phyloP scores from a whole-genome alignment of 208 protist species.

The Crithidia sp. region DNA sequence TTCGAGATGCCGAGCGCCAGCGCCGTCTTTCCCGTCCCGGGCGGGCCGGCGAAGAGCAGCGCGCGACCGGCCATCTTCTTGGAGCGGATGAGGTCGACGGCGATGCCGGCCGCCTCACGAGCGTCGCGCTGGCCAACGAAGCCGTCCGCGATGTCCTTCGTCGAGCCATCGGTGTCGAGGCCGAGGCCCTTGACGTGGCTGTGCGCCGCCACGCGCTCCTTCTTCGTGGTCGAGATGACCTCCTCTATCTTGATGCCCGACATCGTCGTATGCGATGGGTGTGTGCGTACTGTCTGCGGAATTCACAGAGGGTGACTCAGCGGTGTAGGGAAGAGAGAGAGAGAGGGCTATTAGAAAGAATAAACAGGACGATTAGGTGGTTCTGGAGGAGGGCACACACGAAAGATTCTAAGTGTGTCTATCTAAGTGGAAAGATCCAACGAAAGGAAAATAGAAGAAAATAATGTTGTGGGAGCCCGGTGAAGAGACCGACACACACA shows the following conservation, averaged over 20 bases:
- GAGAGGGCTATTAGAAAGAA: not conserved
- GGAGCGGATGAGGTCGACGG: constrained; percentile 98
- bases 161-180: constrained; percentile 93
- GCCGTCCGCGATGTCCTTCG: constrained; percentile 85
- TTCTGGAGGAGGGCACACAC: not conserved
- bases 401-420: not conserved
- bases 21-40: constrained; percentile 98
- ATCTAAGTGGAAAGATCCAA: too few species aligned
- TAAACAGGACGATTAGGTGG: not conserved
- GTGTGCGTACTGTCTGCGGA: not conserved
- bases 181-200: constrained; percentile 99
- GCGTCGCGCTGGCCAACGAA: constrained; percentile 99
- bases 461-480: too few species aligned
- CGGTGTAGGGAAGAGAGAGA: constrained; percentile 15
- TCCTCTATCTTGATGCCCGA: constrained; percentile 95
- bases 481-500: too few species aligned
- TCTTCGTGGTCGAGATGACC: constrained; percentile 96
- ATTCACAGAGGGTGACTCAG: not conserved
- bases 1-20: constrained; percentile 98
- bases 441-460: too few species aligned
- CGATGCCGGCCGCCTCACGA: constrained; percentile 98
- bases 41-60: constrained; percentile 99
- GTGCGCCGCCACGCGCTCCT: constrained; percentile 97
- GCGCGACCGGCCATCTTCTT: constrained; percentile 99
- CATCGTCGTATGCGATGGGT: constrained; percentile 43